These are phyloP conservation scores for Phytophthora fragariaefolia DNA, from an alignment of 352 stramenopile species.

Conservation along the genomic window DNA sequence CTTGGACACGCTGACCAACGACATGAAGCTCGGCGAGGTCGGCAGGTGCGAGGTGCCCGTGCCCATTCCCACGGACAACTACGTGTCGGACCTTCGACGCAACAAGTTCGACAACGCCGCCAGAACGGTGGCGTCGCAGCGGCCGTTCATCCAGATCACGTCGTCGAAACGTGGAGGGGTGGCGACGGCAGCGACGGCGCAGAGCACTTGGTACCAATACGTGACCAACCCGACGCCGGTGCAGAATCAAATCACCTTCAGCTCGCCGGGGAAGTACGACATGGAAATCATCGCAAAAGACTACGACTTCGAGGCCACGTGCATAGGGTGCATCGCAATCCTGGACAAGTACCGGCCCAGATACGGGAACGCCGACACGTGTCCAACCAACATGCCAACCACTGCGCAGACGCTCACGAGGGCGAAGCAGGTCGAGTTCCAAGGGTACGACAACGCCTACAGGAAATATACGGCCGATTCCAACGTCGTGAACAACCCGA, in stretches of 20 bases:
- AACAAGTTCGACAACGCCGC: slow-evolving; percentile 18
- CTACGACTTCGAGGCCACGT: slow-evolving; percentile 20
- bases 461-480: slow-evolving; percentile 2
- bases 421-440: not conserved
- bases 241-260: slow-evolving; percentile 26
- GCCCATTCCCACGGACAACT: slow-evolving; percentile 27
- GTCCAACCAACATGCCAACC: not conserved
- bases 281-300: slow-evolving; percentile 33
- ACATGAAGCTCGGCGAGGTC: not conserved
- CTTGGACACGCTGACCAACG: not conserved
- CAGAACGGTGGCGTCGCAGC: not conserved
- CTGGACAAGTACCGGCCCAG: slow-evolving; percentile 28
- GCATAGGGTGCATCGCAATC: slow-evolving; percentile 32
- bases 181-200: not conserved
- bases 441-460: not conserved
- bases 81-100: slow-evolving; percentile 16
- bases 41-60: slow-evolving; percentile 9
- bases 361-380: not conserved
- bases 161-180: not conserved
- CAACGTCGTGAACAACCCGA: slow-evolving; percentile 22
- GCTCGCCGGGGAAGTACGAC: slow-evolving; percentile 29
- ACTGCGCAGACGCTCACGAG: slow-evolving; percentile 6
- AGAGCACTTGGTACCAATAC: slow-evolving; percentile 12
- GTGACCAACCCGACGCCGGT: slow-evolving; percentile 1
- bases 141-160: slow-evolving; percentile 14